Conservation (phyloP, 352 stramenopile species). For the Pseudoperonospora humuli region DNA sequence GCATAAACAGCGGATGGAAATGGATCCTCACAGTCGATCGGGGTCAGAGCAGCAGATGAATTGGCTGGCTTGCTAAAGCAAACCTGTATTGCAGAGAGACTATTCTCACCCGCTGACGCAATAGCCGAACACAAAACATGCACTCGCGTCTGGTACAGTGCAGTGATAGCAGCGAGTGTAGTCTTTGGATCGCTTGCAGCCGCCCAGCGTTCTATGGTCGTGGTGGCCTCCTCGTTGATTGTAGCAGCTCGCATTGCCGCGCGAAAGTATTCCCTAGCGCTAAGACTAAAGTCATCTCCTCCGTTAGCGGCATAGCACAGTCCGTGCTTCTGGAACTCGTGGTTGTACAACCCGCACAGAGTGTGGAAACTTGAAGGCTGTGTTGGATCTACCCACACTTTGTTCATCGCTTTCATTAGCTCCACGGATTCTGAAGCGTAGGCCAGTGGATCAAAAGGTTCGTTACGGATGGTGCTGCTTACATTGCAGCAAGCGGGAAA, state of each 20-base stretch:
- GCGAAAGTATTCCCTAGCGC: conserved; percentile 29
- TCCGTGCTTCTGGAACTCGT: conserved; percentile 86
- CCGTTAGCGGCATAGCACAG: conserved; percentile 63
- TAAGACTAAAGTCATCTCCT: conserved; percentile 20
- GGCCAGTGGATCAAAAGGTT: conserved; percentile 23
- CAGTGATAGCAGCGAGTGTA: conserved; percentile 22
- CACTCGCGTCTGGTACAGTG: conserved; percentile 29
- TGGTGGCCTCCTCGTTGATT: conserved; percentile 12
- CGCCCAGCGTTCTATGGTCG: conserved; percentile 29
- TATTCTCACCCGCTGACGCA: conserved; percentile 13
- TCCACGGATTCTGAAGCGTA: conserved; percentile 20
- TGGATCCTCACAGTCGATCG: conserved; percentile 20
- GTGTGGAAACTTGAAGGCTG: conserved; percentile 32
- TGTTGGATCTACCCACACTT: conserved; percentile 37
- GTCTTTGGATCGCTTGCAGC: conserved; percentile 9
- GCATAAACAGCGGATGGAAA: conserved; percentile 17
- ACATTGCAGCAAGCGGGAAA: conserved; percentile 43
- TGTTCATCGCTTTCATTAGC: conserved; percentile 33
- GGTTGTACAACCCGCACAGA: conserved; percentile 79
- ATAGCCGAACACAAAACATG: conserved; percentile 35
- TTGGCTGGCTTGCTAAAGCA: conserved; percentile 29
- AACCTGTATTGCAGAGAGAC: conserved; percentile 29
- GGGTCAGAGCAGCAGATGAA: conserved; percentile 6
- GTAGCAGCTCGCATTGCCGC: conserved; percentile 19
- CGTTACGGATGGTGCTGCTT: conserved; percentile 24